Evolutionary conservation across 139 green algal genomes (phyloP).

Genomic region (Picochlorum costavermella): DNA sequence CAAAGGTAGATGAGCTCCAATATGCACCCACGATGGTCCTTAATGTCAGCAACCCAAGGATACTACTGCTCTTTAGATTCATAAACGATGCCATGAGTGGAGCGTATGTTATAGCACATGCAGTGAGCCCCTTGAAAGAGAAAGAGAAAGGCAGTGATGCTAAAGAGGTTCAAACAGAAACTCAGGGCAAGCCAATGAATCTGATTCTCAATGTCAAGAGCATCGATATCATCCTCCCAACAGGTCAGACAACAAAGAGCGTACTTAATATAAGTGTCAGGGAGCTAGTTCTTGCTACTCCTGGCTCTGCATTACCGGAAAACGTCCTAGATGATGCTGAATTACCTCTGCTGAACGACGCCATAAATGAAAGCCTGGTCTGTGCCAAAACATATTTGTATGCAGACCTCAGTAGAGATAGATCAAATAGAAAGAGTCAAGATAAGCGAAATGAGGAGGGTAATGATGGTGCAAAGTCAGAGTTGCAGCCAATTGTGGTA

Average conservation of each 20-base stretch:
- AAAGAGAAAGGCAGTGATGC: background rate
- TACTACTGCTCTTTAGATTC: conserved; percentile 44
- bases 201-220: conserved; percentile 37
- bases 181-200: conserved; percentile 5
- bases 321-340: conserved; percentile 22
- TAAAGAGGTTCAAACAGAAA: background rate
- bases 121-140: background rate
- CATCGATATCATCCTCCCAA: conserved; percentile 30
- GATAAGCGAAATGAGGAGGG: background rate
- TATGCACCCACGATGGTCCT: conserved; percentile 22
- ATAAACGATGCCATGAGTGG: conserved; percentile 34
- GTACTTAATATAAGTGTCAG: conserved; percentile 26
- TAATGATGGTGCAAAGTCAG: background rate
- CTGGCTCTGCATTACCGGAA: conserved; percentile 23
- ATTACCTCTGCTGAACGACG: conserved; percentile 16
- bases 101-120: conserved; percentile 28
- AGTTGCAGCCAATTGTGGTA: background rate
- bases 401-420: conserved; percentile 15
- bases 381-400: conserved; percentile 25
- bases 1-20: conserved; percentile 10
- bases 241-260: conserved; percentile 19
- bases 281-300: conserved; percentile 29
- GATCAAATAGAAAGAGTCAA: background rate
- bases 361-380: conserved; percentile 21
- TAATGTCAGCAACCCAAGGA: conserved; percentile 36